These are phyloP conservation scores for Colletotrichum tanaceti DNA, from an alignment of 2,329 filamentous ascomycete genomes.

Conservation along the genomic window DNA sequence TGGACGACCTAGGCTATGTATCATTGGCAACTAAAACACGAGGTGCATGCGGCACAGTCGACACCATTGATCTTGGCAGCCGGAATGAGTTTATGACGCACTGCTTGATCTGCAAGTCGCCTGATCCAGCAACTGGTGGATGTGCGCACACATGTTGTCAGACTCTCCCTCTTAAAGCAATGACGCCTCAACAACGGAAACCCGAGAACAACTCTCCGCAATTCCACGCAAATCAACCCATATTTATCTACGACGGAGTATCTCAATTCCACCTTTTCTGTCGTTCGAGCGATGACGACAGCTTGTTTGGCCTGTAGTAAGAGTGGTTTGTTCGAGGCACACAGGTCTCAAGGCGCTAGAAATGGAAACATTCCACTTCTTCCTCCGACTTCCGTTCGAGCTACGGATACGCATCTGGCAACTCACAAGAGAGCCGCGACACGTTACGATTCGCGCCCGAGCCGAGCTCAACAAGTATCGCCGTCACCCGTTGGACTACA, in stretches of 20 bases:
- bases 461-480: conserved; percentile 1
- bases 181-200: not conserved
- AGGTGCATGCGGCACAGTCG: not conserved
- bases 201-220: rapidly evolving
- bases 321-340: no score
- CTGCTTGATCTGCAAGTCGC: not conserved
- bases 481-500: conserved; percentile 4
- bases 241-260: not conserved
- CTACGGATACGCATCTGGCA: conserved; percentile 8
- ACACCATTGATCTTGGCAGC: no score
- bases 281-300: not conserved
- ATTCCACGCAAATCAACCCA: not conserved
- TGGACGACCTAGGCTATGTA: not conserved
- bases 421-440: not conserved
- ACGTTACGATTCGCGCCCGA: not conserved
- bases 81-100: no score
- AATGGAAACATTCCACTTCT: not conserved
- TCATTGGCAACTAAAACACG: not conserved
- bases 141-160: not conserved
- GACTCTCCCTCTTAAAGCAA: no score
- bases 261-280: no score
- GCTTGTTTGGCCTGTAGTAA: no score
- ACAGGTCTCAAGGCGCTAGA: not conserved
- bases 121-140: not conserved
- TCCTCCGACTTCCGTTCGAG: not conserved